Conservation (phyloP, 208 protist genomes). For the Wallacemonas rigidus region DNA sequence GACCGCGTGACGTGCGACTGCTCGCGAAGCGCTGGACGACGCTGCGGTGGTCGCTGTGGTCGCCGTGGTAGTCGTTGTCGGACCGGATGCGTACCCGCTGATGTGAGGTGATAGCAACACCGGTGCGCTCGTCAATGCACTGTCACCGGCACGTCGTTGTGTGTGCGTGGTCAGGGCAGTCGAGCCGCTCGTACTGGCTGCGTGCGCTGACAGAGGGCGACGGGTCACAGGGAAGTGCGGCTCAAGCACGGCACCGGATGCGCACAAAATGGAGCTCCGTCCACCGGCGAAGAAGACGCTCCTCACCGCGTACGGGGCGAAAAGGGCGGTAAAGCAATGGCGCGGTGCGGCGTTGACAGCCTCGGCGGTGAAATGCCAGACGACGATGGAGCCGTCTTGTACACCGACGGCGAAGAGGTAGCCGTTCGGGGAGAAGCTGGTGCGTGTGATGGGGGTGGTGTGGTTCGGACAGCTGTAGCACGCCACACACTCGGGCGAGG, state of each 20-base stretch:
- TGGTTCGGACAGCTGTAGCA: constrained; percentile 50
- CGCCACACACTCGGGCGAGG: constrained; percentile 64
- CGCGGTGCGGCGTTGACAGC: constrained; percentile 31
- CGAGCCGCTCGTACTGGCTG: background rate
- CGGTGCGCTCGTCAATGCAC: constrained; percentile 20
- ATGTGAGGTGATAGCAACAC: constrained; percentile 33
- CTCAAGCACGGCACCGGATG: constrained; percentile 54
- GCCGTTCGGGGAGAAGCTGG: constrained; percentile 63
- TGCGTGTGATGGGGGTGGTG: constrained; percentile 39
- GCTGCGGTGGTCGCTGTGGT: background rate
- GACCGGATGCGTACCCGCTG: background rate
- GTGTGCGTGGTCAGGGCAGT: background rate
- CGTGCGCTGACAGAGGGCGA: background rate
- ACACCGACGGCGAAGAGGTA: constrained; percentile 75
- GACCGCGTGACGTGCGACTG: background rate
- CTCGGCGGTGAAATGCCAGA: constrained; percentile 65
- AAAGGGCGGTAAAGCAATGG: constrained; percentile 51
- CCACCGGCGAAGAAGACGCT: constrained; percentile 69
- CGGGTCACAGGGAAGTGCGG: constrained; percentile 21
- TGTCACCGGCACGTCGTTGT: constrained; percentile 15
- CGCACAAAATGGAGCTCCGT: constrained; percentile 59
- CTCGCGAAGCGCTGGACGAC: background rate
- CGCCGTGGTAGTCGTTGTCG: background rate
- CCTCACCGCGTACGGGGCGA: constrained; percentile 42
- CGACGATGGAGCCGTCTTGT: constrained; percentile 64